Evolutionary conservation across 179 eudicot species (phyloP).

Genomic region (Heliamphora pulchella): DNA sequence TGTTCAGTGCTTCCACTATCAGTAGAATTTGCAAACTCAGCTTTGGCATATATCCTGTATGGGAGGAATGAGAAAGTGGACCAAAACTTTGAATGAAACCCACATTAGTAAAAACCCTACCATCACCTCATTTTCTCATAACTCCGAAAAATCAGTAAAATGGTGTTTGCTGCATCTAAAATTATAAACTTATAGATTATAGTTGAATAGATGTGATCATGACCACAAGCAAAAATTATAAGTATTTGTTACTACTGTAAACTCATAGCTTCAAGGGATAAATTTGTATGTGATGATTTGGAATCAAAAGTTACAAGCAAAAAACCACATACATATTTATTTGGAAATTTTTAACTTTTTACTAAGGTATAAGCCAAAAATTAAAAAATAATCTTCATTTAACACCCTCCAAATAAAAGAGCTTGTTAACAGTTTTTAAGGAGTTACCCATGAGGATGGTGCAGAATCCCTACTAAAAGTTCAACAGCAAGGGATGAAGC

Average conservation of each 20-base stretch:
- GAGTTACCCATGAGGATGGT: conserved; percentile 76
- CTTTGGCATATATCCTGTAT: conserved; percentile 69
- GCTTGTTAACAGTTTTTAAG: conserved; percentile 4
- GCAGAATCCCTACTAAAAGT: conserved; percentile 80
- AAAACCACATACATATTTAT: too few species aligned
- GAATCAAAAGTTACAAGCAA: too few species aligned
- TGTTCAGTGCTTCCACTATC: conserved; percentile 42
- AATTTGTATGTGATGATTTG: too few species aligned
- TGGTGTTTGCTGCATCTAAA: too few species aligned
- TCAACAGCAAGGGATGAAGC: conserved; percentile 97
- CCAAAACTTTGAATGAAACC: neutral
- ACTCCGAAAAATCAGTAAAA: neutral
- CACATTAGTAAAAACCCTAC: neutral
- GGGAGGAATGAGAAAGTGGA: conserved; percentile 7
- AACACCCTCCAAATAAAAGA: neutral
- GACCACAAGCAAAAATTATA: too few species aligned
- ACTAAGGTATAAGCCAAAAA: too few species aligned
- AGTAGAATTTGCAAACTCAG: conserved; percentile 57
- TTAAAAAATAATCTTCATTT: too few species aligned
- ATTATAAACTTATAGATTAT: too few species aligned
- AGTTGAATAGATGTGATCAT: too few species aligned
- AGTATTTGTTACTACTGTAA: too few species aligned
- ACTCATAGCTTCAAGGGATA: too few species aligned
- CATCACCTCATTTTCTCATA: neutral
- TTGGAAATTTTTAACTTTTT: too few species aligned